Evolutionary conservation across 2,329 filamentous ascomycete genomes (phyloP).

Genomic region (Pseudocercospora crystallina): DNA sequence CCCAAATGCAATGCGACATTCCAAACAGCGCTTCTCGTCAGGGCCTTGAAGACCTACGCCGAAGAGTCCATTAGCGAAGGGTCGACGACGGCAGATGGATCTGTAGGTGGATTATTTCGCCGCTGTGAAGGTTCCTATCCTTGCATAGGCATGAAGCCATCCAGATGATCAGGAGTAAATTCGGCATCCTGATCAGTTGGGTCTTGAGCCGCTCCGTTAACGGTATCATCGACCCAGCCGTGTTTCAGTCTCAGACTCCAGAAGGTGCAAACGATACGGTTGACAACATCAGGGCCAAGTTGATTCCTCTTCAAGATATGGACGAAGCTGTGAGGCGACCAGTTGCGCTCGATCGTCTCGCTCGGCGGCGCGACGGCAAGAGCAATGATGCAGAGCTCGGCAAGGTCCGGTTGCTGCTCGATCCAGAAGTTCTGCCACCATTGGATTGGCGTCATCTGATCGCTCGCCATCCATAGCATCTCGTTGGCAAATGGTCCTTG

Average conservation of each 20-base stretch:
- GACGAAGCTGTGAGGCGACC: conserved; percentile 26
- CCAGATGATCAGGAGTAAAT: conserved; percentile 18
- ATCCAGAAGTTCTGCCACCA: conserved; percentile 30
- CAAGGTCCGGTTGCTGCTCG: conserved; percentile 24
- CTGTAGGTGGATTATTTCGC: no score
- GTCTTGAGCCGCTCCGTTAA: conserved; percentile 10
- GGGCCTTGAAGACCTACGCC: no score
- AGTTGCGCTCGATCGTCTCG: conserved; percentile 25
- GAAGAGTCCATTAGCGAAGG: no score
- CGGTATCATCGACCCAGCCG: conserved; percentile 26
- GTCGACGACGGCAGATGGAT: no score
- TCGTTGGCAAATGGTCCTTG: conserved; percentile 25
- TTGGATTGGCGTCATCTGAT: conserved; percentile 25
- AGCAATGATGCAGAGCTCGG: conserved; percentile 25
- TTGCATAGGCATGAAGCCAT: conserved; percentile 16
- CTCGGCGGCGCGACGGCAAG: conserved; percentile 21
- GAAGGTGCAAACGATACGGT: conserved; percentile 22
- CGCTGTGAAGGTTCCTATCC: conserved; percentile 1
- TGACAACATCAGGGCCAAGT: conserved; percentile 22
- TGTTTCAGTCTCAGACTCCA: conserved; percentile 27
- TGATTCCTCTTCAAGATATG: conserved; percentile 27
- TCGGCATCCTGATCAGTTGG: conserved; percentile 16
- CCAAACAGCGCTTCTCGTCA: no score
- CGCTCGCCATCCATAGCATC: conserved; percentile 27
- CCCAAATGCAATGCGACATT: no score